These are phyloP conservation scores for Dissoconium aciculare DNA, from an alignment of 2,329 filamentous ascomycete genomes.

Conservation along the genomic window DNA sequence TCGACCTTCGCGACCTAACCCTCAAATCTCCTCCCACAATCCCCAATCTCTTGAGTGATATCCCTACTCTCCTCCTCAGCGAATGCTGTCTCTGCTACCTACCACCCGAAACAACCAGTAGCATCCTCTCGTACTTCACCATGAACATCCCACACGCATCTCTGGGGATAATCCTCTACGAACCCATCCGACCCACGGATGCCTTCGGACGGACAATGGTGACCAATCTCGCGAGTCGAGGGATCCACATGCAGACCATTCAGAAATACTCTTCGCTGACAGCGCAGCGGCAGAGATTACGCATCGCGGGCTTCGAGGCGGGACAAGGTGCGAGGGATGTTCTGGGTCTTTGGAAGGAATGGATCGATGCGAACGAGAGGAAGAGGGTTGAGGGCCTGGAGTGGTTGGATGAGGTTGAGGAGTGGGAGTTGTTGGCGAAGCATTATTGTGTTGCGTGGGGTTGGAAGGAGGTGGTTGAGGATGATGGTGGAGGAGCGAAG, in stretches of 20 bases:
- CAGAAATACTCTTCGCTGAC: conserved; percentile 52
- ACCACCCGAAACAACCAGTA: conserved; percentile 45
- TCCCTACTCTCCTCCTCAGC: conserved; percentile 76
- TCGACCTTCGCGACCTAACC: conserved; percentile 54
- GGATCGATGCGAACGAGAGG: conserved; percentile 58
- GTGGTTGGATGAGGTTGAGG: conserved; percentile 87
- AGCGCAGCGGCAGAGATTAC: conserved; percentile 55
- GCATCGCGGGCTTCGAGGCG: conserved; percentile 47
- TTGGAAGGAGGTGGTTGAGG: conserved; percentile 43
- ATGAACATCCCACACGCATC: conserved; percentile 27
- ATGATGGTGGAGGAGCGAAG: too few relatives aligned
- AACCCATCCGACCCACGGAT: conserved; percentile 71
- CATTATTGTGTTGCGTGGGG: conserved; percentile 91
- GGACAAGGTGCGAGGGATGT: conserved; percentile 45
- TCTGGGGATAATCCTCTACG: conserved; percentile 61
- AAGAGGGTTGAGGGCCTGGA: conserved; percentile 65
- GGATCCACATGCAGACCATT: conserved; percentile 73
- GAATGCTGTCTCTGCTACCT: conserved; percentile 95
- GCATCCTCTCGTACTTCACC: conserved; percentile 27
- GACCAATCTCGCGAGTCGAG: conserved; percentile 66
- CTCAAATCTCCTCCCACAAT: conserved; percentile 18
- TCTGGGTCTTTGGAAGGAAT: conserved; percentile 49
- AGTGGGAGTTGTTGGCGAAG: conserved; percentile 71
- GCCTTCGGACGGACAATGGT: conserved; percentile 88
- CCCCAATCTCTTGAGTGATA: conserved; percentile 34